Base-by-base conservation (phyloP, 306 rosid species). In the Ammopiptanthus mongolicus region DNA sequence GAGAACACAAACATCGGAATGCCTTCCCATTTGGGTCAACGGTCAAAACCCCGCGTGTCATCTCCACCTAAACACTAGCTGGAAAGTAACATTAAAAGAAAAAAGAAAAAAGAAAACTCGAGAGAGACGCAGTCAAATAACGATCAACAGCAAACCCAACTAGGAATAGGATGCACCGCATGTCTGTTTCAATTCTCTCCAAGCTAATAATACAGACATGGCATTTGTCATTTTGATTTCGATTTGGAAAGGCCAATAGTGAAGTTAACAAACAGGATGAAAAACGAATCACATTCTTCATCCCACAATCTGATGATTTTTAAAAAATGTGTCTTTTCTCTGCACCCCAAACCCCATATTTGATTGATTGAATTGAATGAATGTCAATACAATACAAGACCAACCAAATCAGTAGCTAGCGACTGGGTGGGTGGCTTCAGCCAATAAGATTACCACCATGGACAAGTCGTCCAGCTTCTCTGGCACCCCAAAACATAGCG, bases 391-490 rank as follows among this genome's bases (percentile, higher is more conserved):
- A n/a, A n/a, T n/a, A n/a, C n/a, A n/a, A n/a, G n/a, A n/a, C n/a
- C n/a, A n/a, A n/a, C n/a, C n/a, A n/a, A n/a, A n/a, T n/a, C n/a
- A n/a, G n/a, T n/a, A n/a, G n/a, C n/a, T n/a, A n/a, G n/a, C n/a
- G n/a, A n/a, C n/a, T n/a, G n/a, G n/a, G n/a, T n/a, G n/a, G n/a
- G n/a, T n/a, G n/a, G n/a, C n/a, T n/a, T n/a, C n/a, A n/a, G n/a
- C n/a, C n/a, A n/a, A n/a, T n/a, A n/a, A n/a, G n/a, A n/a, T n/a
- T n/a, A n/a, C n/a, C n/a, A n/a, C n/a, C n/a, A n/a, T 77, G 76
- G 69, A 65, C 12, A 64, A 65, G 74, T 65, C 73, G 58, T 25
- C 8, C 29, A 78, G 65, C 36, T 61, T 78, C 34, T 60, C 77
- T 12, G n/a, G 15, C 14, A 17, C 31, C 33, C 33, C 31, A 41